phyloP scores from a whole-genome alignment of 352 stramenopile species.

The Phytopythium boreale region DNA sequence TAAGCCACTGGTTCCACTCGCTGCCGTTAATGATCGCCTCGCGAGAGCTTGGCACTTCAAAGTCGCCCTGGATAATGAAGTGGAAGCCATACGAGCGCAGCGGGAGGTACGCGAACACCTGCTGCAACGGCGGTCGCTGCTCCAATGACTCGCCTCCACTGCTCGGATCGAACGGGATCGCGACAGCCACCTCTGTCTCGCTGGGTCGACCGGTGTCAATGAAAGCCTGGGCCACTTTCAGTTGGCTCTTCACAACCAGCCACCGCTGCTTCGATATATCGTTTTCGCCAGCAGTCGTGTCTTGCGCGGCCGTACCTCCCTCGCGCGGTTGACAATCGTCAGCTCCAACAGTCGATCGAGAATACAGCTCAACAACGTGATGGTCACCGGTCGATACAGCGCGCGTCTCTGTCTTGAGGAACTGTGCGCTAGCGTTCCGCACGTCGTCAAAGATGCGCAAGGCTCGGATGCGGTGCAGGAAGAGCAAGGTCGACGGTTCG shows the following conservation, averaged over 20 bases:
- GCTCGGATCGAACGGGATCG: constrained; percentile 24
- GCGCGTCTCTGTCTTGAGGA: constrained; percentile 42
- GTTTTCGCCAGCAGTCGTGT: not conserved
- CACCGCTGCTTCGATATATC: constrained; percentile 41
- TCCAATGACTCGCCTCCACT: constrained; percentile 5
- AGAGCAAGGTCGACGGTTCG: constrained; percentile 78
- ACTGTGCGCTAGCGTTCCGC: constrained; percentile 27
- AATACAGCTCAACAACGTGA: constrained; percentile 38
- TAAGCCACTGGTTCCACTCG: constrained; percentile 88
- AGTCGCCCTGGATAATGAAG: constrained; percentile 87
- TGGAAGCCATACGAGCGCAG: constrained; percentile 78
- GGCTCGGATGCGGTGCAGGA: constrained; percentile 67
- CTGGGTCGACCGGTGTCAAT: constrained; percentile 7
- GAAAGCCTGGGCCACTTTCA: constrained; percentile 14
- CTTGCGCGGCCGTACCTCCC: not conserved
- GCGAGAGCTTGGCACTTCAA: constrained; percentile 81
- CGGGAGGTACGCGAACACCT: constrained; percentile 84
- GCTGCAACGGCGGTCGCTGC: constrained; percentile 51
- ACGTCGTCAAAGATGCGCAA: constrained; percentile 50
- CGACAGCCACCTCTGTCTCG: constrained; percentile 57
- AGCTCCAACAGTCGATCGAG: constrained; percentile 7
- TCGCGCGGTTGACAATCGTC: constrained; percentile 7
- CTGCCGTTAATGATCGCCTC: constrained; percentile 81
- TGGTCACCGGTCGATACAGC: constrained; percentile 5
- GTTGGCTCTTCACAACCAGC: constrained; percentile 50